A percentile compares a stretch with the other conserved stretches of the same genome.
phyloP scores from a whole-genome alignment of 805 yeast genomes.

The Wickerhamomyces ciferrii region DNA sequence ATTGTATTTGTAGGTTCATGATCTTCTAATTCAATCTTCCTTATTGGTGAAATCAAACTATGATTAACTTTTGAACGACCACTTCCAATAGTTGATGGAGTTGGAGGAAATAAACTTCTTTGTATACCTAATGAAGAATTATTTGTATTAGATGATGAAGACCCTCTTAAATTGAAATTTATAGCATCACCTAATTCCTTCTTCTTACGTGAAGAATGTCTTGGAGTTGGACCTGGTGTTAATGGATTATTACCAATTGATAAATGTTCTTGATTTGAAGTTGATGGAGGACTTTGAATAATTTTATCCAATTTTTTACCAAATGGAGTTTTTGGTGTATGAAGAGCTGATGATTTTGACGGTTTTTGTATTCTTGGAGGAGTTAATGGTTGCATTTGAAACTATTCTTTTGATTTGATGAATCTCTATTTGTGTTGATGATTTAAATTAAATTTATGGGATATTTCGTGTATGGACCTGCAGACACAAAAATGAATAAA shows the following conservation, averaged over 20 bases:
- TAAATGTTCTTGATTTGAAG: not conserved
- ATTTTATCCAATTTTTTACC: slow-evolving; percentile 9
- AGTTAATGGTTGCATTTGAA: slow-evolving; percentile 16
- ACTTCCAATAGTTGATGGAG: slow-evolving; percentile 23
- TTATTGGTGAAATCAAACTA: slow-evolving; percentile 4
- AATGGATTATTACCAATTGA: not conserved
- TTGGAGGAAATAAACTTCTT: slow-evolving; percentile 23
- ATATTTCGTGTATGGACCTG: not conserved
- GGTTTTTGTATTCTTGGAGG: slow-evolving; percentile 13
- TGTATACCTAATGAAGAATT: slow-evolving; percentile 4
- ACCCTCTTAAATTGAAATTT: not conserved
- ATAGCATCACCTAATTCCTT: slow-evolving; percentile 12
- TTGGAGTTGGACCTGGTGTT: slow-evolving; percentile 20
- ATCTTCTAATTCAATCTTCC: slow-evolving; percentile 7
- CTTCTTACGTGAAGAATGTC: slow-evolving; percentile 10
- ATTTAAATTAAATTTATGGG: not conserved
- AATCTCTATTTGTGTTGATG: not conserved
- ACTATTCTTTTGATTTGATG: not conserved
- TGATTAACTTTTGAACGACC: slow-evolving; percentile 18
- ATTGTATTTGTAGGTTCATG: slow-evolving; percentile 9
- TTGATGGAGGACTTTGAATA: slow-evolving; percentile 5
- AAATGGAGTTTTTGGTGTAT: slow-evolving; percentile 20
- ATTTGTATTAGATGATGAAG: not conserved
- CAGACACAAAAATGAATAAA: not conserved
- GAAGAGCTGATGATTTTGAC: slow-evolving; percentile 8